These are phyloP conservation scores for Debaryomyces coudertii DNA, from an alignment of 1,139 yeast species.

Conservation along the genomic window DNA sequence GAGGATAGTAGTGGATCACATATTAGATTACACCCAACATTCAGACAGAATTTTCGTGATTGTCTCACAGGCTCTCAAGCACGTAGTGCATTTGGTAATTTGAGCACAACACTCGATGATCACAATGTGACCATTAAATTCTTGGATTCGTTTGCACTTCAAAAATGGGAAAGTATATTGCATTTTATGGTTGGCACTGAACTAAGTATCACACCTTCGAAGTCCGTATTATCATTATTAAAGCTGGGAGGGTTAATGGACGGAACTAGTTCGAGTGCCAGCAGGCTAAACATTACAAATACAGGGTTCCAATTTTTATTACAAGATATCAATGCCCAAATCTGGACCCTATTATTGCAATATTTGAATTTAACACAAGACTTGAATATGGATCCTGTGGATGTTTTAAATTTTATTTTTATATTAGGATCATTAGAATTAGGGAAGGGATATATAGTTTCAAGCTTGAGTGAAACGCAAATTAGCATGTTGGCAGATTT, in stretches of 20 bases:
- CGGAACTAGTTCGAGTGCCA: constrained; percentile 37
- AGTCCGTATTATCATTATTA: constrained; percentile 65
- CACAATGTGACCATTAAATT: constrained; percentile 63
- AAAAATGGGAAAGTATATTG: constrained; percentile 91
- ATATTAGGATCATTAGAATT: constrained; percentile 90
- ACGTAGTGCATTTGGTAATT: constrained; percentile 49
- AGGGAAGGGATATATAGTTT: constrained; percentile 80
- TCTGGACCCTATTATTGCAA: constrained; percentile 89
- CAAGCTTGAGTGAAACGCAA: constrained; percentile 79
- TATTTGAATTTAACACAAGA: constrained; percentile 84
- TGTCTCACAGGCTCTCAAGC: constrained; percentile 81
- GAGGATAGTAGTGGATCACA: constrained; percentile 60
- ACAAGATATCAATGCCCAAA: constrained; percentile 92
- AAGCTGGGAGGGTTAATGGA: constrained; percentile 88
- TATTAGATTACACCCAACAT: constrained; percentile 69
- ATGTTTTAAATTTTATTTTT: constrained; percentile 89
- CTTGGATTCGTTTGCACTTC: constrained; percentile 78
- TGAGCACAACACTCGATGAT: constrained; percentile 35
- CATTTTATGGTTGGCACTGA: constrained; percentile 98
- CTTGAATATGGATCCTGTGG: constrained; percentile 92
- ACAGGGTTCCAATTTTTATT: constrained; percentile 90
- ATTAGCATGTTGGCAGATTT: constrained; percentile 85
- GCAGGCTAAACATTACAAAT: constrained; percentile 73
- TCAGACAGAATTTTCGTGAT: constrained; percentile 72
- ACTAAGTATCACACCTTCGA: constrained; percentile 63